These are phyloP conservation scores for Verticillium klebahnii DNA, from an alignment of 2,329 filamentous ascomycete genomes.

Conservation along the genomic window DNA sequence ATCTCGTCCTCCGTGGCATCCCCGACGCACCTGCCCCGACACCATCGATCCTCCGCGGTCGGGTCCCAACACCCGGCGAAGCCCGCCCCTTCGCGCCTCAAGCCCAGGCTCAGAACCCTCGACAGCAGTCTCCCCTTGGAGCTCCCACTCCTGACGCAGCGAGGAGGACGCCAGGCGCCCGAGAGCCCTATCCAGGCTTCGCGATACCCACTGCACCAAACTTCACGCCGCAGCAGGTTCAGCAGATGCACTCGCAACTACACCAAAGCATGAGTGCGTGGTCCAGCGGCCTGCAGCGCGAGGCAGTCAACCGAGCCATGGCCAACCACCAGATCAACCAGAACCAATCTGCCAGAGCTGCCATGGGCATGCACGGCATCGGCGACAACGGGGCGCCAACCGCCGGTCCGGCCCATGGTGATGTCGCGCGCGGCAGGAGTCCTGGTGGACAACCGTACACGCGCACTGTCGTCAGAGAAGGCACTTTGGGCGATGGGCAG, in stretches of 20 bases:
- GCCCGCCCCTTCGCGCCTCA: constrained; percentile 18
- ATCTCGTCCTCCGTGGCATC: constrained; percentile 45
- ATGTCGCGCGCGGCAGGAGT: constrained; percentile 20
- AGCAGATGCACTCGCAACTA: constrained; percentile 21
- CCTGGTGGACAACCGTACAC: constrained; percentile 16
- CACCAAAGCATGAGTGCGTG: constrained; percentile 40
- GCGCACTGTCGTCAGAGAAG: constrained; percentile 11
- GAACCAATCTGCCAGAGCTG: constrained; percentile 35
- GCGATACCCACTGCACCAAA: constrained; percentile 5
- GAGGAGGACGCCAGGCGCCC: constrained; percentile 3
- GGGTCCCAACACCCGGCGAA: constrained; percentile 22
- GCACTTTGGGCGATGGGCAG: constrained; percentile 12
- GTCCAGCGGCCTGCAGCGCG: constrained; percentile 41
- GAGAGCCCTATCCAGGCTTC: constrained; percentile 5
- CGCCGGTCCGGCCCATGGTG: constrained; percentile 17
- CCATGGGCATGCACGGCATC: constrained; percentile 34
- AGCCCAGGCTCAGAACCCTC: neutral
- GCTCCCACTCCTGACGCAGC: constrained; percentile 1
- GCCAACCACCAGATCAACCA: constrained; percentile 38
- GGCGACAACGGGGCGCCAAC: constrained; percentile 24
- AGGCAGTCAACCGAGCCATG: constrained; percentile 36
- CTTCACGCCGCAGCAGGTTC: constrained; percentile 11
- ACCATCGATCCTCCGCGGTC: constrained; percentile 15
- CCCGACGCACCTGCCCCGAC: constrained; percentile 22
- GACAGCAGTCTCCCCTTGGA: constrained; percentile 19